Evolutionary conservation across 1,284 basidiomycete species (phyloP), one percentile per base, ranked within the genome.

Genomic region (Pascua sp.): DNA sequence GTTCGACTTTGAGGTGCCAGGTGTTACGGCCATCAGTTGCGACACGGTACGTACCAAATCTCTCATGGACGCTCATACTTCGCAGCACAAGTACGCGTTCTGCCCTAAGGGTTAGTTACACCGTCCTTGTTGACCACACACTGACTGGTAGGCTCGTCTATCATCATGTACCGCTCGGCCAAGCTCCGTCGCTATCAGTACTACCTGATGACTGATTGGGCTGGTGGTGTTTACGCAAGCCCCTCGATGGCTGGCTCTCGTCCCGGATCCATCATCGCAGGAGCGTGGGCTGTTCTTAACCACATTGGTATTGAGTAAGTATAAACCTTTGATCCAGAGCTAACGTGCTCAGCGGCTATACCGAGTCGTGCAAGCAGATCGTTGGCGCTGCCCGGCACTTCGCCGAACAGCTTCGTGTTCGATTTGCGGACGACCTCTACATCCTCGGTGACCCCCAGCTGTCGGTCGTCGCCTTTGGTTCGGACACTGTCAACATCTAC

Each of bases 201-300:
- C 79, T 93, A 90, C 66, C 81, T 92, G 24, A 86, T 86, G 63
- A 84, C 91, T 5, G 78, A 81, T 47, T 95, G 92, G 91, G 78
- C 84, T 15, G 89, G 89, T 55, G 74, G 76, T 18, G 64, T 76
- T 16, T 74, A 72, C 55, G 66, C 69, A 11, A 66, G 61, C 51
- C 70, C 92, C 1, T 88, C 88, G 60, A 81, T 95, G 68, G 89
- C 93, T 51, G 92, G 91, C 5, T 93, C 90, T 49, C 83, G 94
- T 46, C 91, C 94, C 0, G 95, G 95, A 10, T 86, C 91, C 0
- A 79, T 98, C 57, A 89, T 98, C 59, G 95, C 95, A 11, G 95
- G 91, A 45, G 88, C 92, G 15, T 98, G 94, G 93, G 92, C 95
- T 4, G 91, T 91, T 1, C 86, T 98, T 86, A 89, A 95, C 70